Conservation (phyloP, 129 eudicot genomes). For the Flaveria linearis region DNA sequence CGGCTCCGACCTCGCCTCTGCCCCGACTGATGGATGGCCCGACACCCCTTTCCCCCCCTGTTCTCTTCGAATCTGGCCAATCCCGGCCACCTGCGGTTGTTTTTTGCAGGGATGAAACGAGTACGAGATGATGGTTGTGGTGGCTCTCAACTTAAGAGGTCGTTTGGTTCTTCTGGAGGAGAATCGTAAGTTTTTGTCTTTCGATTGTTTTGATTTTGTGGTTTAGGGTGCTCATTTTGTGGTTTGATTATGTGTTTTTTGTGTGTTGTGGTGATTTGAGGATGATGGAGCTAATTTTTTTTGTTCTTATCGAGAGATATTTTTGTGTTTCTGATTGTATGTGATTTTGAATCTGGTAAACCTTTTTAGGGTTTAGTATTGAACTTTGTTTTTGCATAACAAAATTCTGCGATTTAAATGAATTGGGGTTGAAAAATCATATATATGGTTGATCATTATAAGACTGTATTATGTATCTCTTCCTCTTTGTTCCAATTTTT, state of each 20-base stretch:
- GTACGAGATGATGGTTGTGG: conserved; percentile 64
- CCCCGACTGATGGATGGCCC: too few relatives aligned
- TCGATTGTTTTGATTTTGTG: conserved; percentile 13
- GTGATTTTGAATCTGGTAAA: conserved; percentile 18
- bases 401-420: conserved; percentile 18
- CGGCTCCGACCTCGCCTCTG: too few relatives aligned
- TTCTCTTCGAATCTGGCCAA: too few relatives aligned
- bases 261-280: background rate
- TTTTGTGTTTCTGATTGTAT: background rate
- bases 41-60: too few relatives aligned
- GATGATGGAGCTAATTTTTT: too few relatives aligned
- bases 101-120: conserved; percentile 73
- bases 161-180: conserved; percentile 73
- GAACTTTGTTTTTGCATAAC: background rate
- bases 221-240: background rate
- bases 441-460: background rate
- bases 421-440: conserved; percentile 16
- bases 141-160: conserved; percentile 73
- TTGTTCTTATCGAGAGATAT: background rate
- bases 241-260: background rate
- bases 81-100: too few relatives aligned
- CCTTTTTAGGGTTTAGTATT: conserved; percentile 36
- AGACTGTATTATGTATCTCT: conserved; percentile 18
- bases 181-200: conserved; percentile 70
- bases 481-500: background rate